Evolutionary conservation across 176 grass and related monocot species (phyloP).

Genomic region (Tuctoria greenei): DNA sequence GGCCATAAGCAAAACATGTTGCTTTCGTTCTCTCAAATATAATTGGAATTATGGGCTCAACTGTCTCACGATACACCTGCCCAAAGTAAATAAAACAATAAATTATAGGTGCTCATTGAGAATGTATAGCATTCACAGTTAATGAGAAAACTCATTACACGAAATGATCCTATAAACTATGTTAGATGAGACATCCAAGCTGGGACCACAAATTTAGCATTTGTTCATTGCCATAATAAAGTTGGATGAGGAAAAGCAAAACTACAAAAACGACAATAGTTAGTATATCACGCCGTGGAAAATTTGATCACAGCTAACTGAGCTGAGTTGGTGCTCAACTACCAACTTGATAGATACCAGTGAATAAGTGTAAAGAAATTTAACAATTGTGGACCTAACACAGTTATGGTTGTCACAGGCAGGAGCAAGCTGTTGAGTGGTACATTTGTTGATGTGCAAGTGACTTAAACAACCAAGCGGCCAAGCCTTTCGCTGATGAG

Average conservation of each 20-base stretch:
- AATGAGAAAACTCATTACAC: slow-evolving; percentile 12
- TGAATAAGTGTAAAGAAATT: background rate
- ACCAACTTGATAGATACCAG: background rate
- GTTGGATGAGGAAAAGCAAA: slow-evolving; percentile 2
- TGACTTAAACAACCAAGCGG: background rate
- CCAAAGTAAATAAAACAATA: slow-evolving; percentile 33
- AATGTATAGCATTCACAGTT: slow-evolving; percentile 8
- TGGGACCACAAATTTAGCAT: background rate
- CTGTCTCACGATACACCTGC: slow-evolving; percentile 90
- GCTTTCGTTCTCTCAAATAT: slow-evolving; percentile 99
- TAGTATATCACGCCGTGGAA: background rate
- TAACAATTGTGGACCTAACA: background rate
- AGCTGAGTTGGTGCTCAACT: background rate
- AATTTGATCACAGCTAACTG: slow-evolving; percentile 27
- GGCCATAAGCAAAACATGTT: slow-evolving; percentile 97
- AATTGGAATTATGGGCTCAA: slow-evolving; percentile 96
- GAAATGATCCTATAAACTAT: background rate
- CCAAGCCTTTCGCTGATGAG: background rate
- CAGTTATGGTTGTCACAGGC: background rate
- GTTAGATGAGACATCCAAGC: background rate
- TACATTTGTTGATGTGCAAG: background rate
- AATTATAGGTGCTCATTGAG: slow-evolving; percentile 2
- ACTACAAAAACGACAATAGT: background rate
- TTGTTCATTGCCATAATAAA: slow-evolving; percentile 2
- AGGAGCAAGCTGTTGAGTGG: background rate